Base-by-base conservation (phyloP, 805 yeast species). In the Scheffersomyces lignosus region DNA sequence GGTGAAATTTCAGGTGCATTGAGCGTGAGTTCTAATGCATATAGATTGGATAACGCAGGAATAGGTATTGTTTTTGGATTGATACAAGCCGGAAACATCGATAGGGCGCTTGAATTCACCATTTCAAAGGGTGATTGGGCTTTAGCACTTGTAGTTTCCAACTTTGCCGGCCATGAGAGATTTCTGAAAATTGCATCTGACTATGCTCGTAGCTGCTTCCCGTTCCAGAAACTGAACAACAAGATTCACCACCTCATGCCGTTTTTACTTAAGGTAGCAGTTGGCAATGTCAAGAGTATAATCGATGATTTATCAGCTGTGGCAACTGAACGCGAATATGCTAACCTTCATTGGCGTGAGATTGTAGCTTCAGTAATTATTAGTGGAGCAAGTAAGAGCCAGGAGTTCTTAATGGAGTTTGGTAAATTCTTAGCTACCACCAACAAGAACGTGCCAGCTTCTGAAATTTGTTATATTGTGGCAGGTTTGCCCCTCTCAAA, bases 81-180 rank as follows among this genome's bases (percentile, higher is more conserved):
- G 29, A 63, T 80, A 27, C 81, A 79, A 45, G 59, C 64, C 4
- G 96, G 96, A 1, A 71, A 81, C 38, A 75, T 80, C 16, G 78
- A 75, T 10, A 74, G 70, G 4, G 96, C 96, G 0, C 60, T 89
- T 32, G 67, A 73, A 16, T 64, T 70, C 37, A 81, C 93, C 1
- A 56, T 89, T 14, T 66, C 73, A 1, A 75, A 77, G 36, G 75
- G 78, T 7, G 86, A 87, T 46, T 90, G 87, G 83, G 80, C 91
- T 0, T 68, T 89, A 58, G 84, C 96, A 0, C 60, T 91, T 37
- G 56, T 88, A 20, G 65, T 90, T 33, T 81, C 95, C 1, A 75
- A 81, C 41, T 58, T 87, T 13, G 63, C 79, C 18, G 83, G 93
- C 2, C 75, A 77, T 15, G 81, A 78, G 3, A 68, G 70, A 26